Base-by-base conservation (phyloP, 805 yeast genomes). In the Cyberlindnera subsufficiens region DNA sequence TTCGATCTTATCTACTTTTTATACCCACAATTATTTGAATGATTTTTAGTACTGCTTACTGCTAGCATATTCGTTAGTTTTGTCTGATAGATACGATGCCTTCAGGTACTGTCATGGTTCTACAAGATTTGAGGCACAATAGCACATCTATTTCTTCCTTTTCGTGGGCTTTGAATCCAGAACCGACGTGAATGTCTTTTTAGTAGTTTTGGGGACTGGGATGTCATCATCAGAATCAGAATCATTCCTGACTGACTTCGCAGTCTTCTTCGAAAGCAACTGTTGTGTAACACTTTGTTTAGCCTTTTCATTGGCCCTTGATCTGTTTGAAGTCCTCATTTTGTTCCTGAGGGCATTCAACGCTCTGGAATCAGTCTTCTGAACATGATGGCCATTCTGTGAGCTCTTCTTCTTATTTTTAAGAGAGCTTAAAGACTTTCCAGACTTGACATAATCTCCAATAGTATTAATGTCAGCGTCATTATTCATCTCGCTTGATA, bases 361-460 rank as follows among this genome's bases (percentile, higher is more conserved):
- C 10, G 27, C 27, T 22, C 27, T 22, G 11, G 27, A 22, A 22
- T 22, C 27, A 11, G 18, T 22, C 32, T 25, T 35, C 19, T 33
- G 35, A 33, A 13, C 32, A 27, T 40, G 39, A 30, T 44, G 42
- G 37, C 11, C 34, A 13, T 48, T 38, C 34, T 45, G 52, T 16
- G 43, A 31, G 20, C 51, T 52, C 32, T 22, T 22, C 27, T 22
- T 22, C 51, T 55, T 58, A 35, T 54, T 55, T 39, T 49, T 50
- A 15, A 58, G 38, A 1, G 62, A 55, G 15, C 35, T 38, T 18
- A 58, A 27, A 1, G 60, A 58, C 35, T 50, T 54, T 3, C 55
- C 58, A 4, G 58, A 51, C 15, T 45, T 37, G 14, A 56, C 42
- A 39, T 56, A 58, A 30, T 58, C 62, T 4, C 58, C 60, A 5